A percentile compares a stretch with the other conserved stretches of the same genome.
Conservation (phyloP, 2,329 filamentous ascomycete species). For the Alternaria sp. region DNA sequence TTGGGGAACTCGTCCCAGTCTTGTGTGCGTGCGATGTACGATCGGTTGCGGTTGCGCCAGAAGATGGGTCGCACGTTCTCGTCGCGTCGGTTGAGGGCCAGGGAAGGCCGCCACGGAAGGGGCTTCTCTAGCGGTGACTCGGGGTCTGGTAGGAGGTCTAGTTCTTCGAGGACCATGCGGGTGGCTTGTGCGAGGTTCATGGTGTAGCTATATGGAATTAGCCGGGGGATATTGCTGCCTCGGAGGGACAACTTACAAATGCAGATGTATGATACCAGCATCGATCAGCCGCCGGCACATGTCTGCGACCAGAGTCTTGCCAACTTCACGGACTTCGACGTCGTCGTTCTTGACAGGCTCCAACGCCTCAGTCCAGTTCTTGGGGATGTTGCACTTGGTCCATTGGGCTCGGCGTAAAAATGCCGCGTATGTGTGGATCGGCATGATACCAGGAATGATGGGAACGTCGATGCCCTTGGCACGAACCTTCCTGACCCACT, state of each 20-base stretch:
- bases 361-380: slow-evolving; percentile 78
- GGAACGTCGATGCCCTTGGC: slow-evolving; percentile 82
- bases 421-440: slow-evolving; percentile 92
- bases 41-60: slow-evolving; percentile 96
- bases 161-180: slow-evolving; percentile 89
- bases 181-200: slow-evolving; percentile 98
- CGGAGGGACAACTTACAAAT: slow-evolving; percentile 66
- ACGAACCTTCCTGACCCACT: slow-evolving; percentile 86
- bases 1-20: slow-evolving; percentile 99
- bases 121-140: slow-evolving; percentile 83
- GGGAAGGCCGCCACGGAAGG: slow-evolving; percentile 95
- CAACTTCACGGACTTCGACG: slow-evolving; percentile 85
- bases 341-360: slow-evolving; percentile 98
- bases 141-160: slow-evolving; percentile 78
- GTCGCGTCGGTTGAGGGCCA: slow-evolving; percentile 83
- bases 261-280: slow-evolving; percentile 83
- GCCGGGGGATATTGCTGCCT: background rate
- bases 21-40: slow-evolving; percentile 92
- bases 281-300: slow-evolving; percentile 87
- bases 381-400: slow-evolving; percentile 84
- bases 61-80: slow-evolving; percentile 98
- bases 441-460: slow-evolving; percentile 88
- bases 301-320: slow-evolving; percentile 83
- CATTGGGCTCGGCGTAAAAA: slow-evolving; percentile 90
- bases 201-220: slow-evolving; percentile 69